Conservation (phyloP, 192 early-diverging fungal genomes). For the Umbelopsis sp. region DNA sequence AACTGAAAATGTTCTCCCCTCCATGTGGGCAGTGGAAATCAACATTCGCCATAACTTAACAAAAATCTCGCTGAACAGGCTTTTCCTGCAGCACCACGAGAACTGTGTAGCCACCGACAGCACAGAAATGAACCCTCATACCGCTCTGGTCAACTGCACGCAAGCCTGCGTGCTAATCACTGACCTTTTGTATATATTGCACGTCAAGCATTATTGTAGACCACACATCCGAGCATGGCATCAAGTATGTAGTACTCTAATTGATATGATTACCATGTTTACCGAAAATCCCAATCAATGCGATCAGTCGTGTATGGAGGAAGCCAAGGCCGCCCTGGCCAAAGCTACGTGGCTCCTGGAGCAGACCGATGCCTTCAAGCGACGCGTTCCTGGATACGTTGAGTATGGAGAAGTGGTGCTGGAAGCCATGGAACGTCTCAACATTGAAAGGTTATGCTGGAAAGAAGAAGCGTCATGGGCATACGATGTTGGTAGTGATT, state of each 20-base stretch:
- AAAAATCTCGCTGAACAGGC: slow-evolving; percentile 7
- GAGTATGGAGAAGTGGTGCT: slow-evolving; percentile 1
- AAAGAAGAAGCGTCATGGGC: slow-evolving; percentile 15
- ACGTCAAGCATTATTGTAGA: slow-evolving; percentile 22
- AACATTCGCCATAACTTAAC: slow-evolving; percentile 23
- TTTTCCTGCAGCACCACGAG: slow-evolving; percentile 22
- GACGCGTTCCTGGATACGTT: slow-evolving; percentile 2
- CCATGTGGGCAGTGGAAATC: slow-evolving; percentile 16
- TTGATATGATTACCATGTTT: slow-evolving; percentile 23
- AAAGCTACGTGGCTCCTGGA: slow-evolving; percentile 18
- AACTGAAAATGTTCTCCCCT: slow-evolving; percentile 4
- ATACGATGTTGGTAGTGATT: slow-evolving; percentile 3
- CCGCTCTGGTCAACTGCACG: slow-evolving; percentile 13
- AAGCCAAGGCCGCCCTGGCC: not conserved
- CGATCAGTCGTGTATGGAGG: not conserved
- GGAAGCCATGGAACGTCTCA: slow-evolving; percentile 18
- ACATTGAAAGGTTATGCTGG: not conserved
- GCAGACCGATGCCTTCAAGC: slow-evolving; percentile 19
- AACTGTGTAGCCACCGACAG: not conserved
- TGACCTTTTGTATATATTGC: slow-evolving; percentile 5
- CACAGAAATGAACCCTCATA: slow-evolving; percentile 4
- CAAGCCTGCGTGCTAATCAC: slow-evolving; percentile 13
- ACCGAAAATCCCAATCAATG: not conserved
- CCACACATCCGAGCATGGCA: slow-evolving; percentile 22
- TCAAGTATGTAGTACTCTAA: slow-evolving; percentile 22